These are phyloP conservation scores for Pseudonitzschia multistriata DNA, from an alignment of 108 stramenopile genomes.

Conservation along the genomic window DNA sequence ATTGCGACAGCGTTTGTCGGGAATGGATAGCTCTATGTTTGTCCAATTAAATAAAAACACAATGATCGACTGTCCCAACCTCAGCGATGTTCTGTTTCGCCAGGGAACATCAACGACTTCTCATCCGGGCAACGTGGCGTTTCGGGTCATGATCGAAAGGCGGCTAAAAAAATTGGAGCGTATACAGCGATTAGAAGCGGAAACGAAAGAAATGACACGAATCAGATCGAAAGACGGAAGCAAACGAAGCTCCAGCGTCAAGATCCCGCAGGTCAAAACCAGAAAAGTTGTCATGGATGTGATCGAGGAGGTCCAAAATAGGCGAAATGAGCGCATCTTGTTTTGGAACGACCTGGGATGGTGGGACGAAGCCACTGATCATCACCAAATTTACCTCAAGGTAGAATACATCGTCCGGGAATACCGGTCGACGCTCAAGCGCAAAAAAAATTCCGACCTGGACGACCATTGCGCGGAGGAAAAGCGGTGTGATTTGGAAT, in stretches of 20 bases:
- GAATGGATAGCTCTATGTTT: neutral
- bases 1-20: neutral
- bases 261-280: neutral
- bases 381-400: neutral
- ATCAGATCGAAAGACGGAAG: neutral
- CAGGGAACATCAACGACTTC: neutral
- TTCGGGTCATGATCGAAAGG: slow-evolving; percentile 4
- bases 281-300: neutral
- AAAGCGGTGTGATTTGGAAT: neutral
- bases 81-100: slow-evolving; percentile 15
- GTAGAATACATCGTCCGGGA: slow-evolving; percentile 9
- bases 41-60: neutral
- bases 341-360: slow-evolving; percentile 10
- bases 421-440: neutral
- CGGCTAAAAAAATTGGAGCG: neutral
- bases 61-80: neutral
- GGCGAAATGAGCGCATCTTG: neutral
- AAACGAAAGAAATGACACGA: neutral
- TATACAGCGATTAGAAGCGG: neutral
- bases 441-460: neutral
- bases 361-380: neutral
- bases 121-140: slow-evolving; percentile 3
- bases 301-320: neutral
- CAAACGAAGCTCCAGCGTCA: neutral
- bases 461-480: neutral